Base-by-base conservation (phyloP, 768 basidiomycete genomes). In the Mycena crocata region DNA sequence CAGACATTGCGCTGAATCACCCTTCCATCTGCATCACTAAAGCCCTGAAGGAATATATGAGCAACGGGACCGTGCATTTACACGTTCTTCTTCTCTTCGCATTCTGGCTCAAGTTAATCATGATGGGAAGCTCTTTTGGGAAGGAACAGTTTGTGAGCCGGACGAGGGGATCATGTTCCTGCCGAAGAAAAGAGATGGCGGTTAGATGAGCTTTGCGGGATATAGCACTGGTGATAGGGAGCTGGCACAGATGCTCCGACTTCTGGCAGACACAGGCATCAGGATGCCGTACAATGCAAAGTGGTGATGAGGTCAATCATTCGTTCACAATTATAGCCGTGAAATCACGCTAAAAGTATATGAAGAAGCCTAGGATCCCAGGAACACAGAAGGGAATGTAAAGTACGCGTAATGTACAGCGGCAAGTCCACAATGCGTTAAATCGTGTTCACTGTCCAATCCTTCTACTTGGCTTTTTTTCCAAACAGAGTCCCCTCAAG, bases 101-200 rank as follows among this genome's bases (percentile, higher is more conserved):
- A 14, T 26, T 26, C 31, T 34, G 28, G 8, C 8, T 50, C 35
- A 32, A 26, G 24, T 26, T 8, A 50, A 10, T 3, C 28, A 10
- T 32, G 23, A 6, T 24, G 2, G 32, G 9, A 17, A 67, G 66
- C 21, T 67, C 9, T 67, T 67, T 32, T 40, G 30, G 24, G 56
- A 63, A 35, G 66, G 66, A 6, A 68, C 62, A 8, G 30, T 68
- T 17, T 68, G 67, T 57, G 50, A 68, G 37, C 67, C 57, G 9
- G 62, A 68, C 50, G 62, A 62, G 26, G 67, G 62, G 28, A n/a
- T 68, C 26, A 63, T 68, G 45, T 68, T 68, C 37, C 67, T 62
- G 54, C 52, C 54, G 19, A 50, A 62, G 30, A 56, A 67, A 2
- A 24, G 21, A 5, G 31, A 44, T 13, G 35, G 28, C 23, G n/a